Conservation (phyloP, 371 early-diverging fungal species). For the Mortierella sp. region DNA sequence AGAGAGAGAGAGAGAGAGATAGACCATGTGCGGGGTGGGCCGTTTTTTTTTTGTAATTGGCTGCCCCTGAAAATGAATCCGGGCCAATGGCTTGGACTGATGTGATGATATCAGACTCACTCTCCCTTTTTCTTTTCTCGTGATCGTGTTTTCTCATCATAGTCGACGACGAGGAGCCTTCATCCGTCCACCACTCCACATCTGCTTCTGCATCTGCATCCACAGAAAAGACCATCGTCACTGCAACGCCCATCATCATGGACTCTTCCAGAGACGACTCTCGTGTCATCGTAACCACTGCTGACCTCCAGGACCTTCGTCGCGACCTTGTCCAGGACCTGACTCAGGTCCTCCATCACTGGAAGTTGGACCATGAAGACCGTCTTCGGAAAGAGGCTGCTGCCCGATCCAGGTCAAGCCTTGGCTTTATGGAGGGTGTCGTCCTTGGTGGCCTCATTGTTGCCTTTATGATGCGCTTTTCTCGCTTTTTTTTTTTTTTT, state of each 20-base stretch:
- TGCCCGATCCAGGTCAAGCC: constrained; percentile 14
- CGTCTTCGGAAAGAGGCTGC: constrained; percentile 23
- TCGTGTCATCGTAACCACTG: background rate
- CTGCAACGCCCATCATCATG: constrained; percentile 2
- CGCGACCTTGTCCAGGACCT: constrained; percentile 40
- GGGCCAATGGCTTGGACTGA: no score
- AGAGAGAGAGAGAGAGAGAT: no score
- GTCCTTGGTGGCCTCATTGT: constrained; percentile 47
- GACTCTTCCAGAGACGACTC: constrained; percentile 3
- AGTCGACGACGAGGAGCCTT: no score
- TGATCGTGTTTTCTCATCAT: no score
- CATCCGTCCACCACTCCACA: no score
- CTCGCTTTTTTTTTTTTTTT: constrained; percentile 14
- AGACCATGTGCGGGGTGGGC: no score
- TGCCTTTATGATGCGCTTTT: constrained; percentile 49
- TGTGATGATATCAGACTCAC: no score
- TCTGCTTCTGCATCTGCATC: no score
- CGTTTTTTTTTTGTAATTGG: no score
- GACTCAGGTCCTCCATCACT: constrained; percentile 27
- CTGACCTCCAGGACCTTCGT: constrained; percentile 31
- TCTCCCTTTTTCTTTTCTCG: no score
- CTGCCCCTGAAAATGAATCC: no score
- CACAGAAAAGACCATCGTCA: no score
- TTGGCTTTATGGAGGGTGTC: constrained; percentile 49
- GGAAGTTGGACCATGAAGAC: constrained; percentile 41